These are phyloP conservation scores for Carex scoparia DNA, from an alignment of 176 grass and related monocot genomes.

Conservation along the genomic window DNA sequence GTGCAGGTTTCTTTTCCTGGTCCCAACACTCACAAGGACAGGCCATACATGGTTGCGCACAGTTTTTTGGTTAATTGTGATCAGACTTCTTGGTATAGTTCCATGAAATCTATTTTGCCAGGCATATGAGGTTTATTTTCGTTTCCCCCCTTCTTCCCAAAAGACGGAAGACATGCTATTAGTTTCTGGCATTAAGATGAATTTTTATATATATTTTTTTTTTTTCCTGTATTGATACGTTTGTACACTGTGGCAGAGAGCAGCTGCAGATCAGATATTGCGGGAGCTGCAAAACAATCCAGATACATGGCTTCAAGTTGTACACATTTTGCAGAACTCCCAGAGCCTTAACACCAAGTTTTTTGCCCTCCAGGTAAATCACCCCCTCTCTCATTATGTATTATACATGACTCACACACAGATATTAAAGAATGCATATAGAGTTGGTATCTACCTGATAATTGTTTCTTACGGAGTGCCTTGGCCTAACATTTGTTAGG, in stretches of 20 bases:
- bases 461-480: background rate
- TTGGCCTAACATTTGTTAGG: background rate
- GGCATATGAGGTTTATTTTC: background rate
- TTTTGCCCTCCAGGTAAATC: slow-evolving; percentile 94
- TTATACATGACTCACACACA: background rate
- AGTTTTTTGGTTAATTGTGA: background rate
- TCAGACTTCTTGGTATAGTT: background rate
- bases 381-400: background rate
- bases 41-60: background rate
- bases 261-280: slow-evolving; percentile 85
- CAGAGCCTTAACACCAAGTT: slow-evolving; percentile 97
- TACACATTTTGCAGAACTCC: slow-evolving; percentile 91
- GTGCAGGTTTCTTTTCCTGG: background rate
- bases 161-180: background rate
- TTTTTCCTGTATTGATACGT: background rate
- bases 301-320: slow-evolving; percentile 95
- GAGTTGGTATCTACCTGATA: background rate
- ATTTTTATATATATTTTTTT: background rate
- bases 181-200: background rate
- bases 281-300: slow-evolving; percentile 94
- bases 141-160: background rate
- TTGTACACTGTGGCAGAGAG: slow-evolving; percentile 47
- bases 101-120: background rate
- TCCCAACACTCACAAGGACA: background rate
- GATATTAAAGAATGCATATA: background rate